phyloP scores from a whole-genome alignment of 768 basidiomycete genomes.

The Peribolospora kevripleyi region DNA sequence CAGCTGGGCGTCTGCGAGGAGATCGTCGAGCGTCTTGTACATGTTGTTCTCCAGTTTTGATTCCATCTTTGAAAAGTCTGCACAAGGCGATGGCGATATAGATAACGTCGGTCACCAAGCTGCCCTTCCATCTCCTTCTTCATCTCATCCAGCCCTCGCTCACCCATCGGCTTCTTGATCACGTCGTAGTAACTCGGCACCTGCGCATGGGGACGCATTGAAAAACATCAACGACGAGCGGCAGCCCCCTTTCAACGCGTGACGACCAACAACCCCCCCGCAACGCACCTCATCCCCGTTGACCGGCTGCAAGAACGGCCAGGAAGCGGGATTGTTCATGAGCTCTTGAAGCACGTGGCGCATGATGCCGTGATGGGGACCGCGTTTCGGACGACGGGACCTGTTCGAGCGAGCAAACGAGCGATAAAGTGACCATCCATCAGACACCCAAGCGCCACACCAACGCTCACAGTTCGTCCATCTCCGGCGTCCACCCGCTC shows the following conservation, averaged over 20 bases:
- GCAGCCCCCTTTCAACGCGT: too few relatives aligned
- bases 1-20: constrained; percentile 54
- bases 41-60: constrained; percentile 63
- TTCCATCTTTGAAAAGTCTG: constrained; percentile 69
- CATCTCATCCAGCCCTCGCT: neutral
- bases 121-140: neutral
- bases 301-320: constrained; percentile 76
- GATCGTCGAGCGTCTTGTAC: constrained; percentile 45
- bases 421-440: neutral
- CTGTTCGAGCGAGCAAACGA: constrained; percentile 4
- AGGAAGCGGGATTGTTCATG: constrained; percentile 49
- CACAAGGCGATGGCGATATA: neutral
- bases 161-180: constrained; percentile 61
- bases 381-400: constrained; percentile 23
- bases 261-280: neutral
- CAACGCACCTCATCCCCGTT: constrained; percentile 32
- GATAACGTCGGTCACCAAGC: neutral
- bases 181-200: constrained; percentile 65
- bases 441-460: constrained; percentile 12
- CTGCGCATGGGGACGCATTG: neutral
- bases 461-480: constrained; percentile 36
- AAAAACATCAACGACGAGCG: too few relatives aligned
- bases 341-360: constrained; percentile 54
- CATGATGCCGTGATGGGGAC: constrained; percentile 40
- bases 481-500: constrained; percentile 73